Evolutionary conservation across 768 basidiomycete genomes (phyloP).

Genomic region (Naganishia friedmannii): DNA sequence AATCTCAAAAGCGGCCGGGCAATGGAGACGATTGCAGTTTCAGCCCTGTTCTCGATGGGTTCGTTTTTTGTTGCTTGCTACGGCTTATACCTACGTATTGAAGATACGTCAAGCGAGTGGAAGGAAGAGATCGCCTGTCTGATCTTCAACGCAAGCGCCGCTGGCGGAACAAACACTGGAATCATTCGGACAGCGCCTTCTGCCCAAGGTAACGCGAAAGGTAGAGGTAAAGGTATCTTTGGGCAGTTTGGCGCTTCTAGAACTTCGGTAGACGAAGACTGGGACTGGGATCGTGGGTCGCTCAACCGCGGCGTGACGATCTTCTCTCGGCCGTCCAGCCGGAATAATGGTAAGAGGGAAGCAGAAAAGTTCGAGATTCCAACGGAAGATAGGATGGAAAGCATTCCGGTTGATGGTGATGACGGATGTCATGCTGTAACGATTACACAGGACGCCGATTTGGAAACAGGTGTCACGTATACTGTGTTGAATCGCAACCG

Average conservation of each 20-base stretch:
- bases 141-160: constrained; percentile 8
- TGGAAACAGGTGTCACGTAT: constrained; percentile 8
- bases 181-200: constrained; percentile 3
- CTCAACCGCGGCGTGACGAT: constrained; percentile 6
- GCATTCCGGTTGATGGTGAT: background rate
- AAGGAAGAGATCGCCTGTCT: constrained; percentile 17
- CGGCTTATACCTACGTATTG: constrained; percentile 29
- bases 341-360: background rate
- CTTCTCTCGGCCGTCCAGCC: constrained; percentile 8
- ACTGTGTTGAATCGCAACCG: background rate
- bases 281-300: constrained; percentile 11
- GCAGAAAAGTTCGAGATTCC: constrained; percentile 11
- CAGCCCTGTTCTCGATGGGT: constrained; percentile 26
- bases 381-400: background rate
- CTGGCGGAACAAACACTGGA: background rate
- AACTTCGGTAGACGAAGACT: constrained; percentile 6
- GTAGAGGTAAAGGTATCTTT: constrained; percentile 26
- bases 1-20: constrained; percentile 42
- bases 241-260: constrained; percentile 31
- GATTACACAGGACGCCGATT: constrained; percentile 6
- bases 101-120: constrained; percentile 28
- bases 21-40: constrained; percentile 43
- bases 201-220: constrained; percentile 10
- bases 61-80: constrained; percentile 20
- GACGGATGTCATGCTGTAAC: background rate